Conservation (phyloP, 352 stramenopile genomes). For the Phytophthora constricta region DNA sequence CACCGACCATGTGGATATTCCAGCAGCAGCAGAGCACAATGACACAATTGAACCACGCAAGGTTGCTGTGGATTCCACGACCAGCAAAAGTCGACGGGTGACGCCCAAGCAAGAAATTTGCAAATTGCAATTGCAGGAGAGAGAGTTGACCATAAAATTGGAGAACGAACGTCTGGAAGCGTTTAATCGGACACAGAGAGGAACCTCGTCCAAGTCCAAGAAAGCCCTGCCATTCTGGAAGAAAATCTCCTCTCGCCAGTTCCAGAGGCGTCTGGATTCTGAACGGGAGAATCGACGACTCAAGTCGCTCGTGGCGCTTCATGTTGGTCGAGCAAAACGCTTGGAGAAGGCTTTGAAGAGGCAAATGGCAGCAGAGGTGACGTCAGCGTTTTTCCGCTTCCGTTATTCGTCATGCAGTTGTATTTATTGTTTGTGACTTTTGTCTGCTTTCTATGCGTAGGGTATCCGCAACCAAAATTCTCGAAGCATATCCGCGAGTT, state of each 20-base stretch:
- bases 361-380: conserved; percentile 21
- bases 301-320: conserved; percentile 21
- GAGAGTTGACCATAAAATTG: conserved; percentile 22
- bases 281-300: conserved; percentile 31
- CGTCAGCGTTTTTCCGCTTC: not conserved
- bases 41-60: not conserved
- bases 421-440: not conserved
- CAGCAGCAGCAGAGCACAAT: not conserved
- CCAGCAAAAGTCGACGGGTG: conserved; percentile 7
- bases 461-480: too few relatives aligned
- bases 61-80: not conserved
- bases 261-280: conserved; percentile 18
- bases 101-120: conserved; percentile 33
- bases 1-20: conserved; percentile 5
- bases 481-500: not conserved
- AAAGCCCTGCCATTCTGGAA: conserved; percentile 33
- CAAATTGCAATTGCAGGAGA: conserved; percentile 21
- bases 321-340: conserved; percentile 18
- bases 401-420: not conserved
- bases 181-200: conserved; percentile 4
- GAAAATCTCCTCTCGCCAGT: conserved; percentile 26
- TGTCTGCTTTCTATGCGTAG: not conserved
- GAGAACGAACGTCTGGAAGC: conserved; percentile 20
- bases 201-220: not conserved
- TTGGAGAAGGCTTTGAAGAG: conserved; percentile 30